Percentiles rank a stretch among this genome's conserved stretches.
These are phyloP conservation scores for Paraphaeosphaeria sporulosa DNA, from an alignment of 2,329 filamentous ascomycete species.

Conservation along the genomic window DNA sequence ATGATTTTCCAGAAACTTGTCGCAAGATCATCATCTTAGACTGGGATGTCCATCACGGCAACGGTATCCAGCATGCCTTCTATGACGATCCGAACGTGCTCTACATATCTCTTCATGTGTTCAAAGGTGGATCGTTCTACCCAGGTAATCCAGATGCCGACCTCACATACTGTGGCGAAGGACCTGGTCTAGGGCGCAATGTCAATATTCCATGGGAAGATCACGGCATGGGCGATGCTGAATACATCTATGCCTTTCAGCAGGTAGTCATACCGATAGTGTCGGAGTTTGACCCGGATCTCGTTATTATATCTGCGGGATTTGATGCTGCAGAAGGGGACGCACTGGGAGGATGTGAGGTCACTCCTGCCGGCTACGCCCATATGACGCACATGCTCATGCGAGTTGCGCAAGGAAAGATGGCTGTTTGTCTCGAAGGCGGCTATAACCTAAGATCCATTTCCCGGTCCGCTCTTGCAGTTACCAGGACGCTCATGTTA, in stretches of 20 bases:
- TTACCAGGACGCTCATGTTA: constrained; percentile 92
- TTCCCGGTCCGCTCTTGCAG: constrained; percentile 88
- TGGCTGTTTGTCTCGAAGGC: constrained; percentile 92
- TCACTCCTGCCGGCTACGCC: constrained; percentile 88
- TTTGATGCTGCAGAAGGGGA: constrained; percentile 97
- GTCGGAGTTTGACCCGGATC: constrained; percentile 88
- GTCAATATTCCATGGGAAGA: constrained; percentile 74
- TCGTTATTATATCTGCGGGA: constrained; percentile 93
- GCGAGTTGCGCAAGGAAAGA: constrained; percentile 87
- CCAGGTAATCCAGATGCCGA: constrained; percentile 69
- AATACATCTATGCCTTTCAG: constrained; percentile 97
- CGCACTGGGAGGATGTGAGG: constrained; percentile 89
- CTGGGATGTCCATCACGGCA: constrained; percentile 83
- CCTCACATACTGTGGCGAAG: constrained; percentile 66
- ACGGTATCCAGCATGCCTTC: constrained; percentile 95
- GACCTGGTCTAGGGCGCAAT: constrained; percentile 67
- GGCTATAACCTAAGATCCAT: constrained; percentile 96
- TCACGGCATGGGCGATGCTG: constrained; percentile 88
- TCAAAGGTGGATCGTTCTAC: constrained; percentile 84
- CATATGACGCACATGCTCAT: constrained; percentile 99
- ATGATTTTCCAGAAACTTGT: constrained; percentile 78
- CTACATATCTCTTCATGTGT: constrained; percentile 94
- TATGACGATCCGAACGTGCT: constrained; percentile 94
- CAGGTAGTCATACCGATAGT: constrained; percentile 96
- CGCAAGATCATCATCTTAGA: constrained; percentile 92